These are phyloP conservation scores for Citrullus colocynthis DNA, from an alignment of 306 rosid species.

Conservation along the genomic window DNA sequence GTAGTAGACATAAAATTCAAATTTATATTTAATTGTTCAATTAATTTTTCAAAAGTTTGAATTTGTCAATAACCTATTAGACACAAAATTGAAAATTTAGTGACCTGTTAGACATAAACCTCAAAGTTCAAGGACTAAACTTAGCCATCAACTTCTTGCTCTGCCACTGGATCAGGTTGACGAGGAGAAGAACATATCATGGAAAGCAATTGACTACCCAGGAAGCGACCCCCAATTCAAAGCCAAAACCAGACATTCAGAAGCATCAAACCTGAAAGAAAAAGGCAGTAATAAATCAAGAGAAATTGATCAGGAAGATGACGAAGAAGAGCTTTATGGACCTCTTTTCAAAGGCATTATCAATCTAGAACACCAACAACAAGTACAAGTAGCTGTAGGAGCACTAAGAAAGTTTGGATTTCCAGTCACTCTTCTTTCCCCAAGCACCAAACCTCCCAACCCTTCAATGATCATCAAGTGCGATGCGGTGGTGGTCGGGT, in stretches of 20 bases:
- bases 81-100: too few relatives aligned
- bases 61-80: too few relatives aligned
- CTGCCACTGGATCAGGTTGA: constrained; percentile 28
- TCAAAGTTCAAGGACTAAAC: too few relatives aligned
- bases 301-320: background rate
- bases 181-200: constrained; percentile 37
- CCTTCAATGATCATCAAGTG: constrained; percentile 51
- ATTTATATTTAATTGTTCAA: too few relatives aligned
- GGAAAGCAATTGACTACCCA: constrained; percentile 66
- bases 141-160: background rate
- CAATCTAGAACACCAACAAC: constrained; percentile 26
- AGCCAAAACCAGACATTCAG: constrained; percentile 22
- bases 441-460: constrained; percentile 8
- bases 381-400: constrained; percentile 26
- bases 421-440: constrained; percentile 20
- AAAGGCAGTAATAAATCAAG: constrained; percentile 9
- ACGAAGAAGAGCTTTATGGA: constrained; percentile 31
- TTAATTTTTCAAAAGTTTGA: too few relatives aligned
- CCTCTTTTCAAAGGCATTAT: constrained; percentile 55
- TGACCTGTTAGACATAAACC: too few relatives aligned
- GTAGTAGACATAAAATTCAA: too few relatives aligned
- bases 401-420: constrained; percentile 32
- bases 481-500: constrained; percentile 68
- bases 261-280: constrained; percentile 13
- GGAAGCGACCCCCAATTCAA: constrained; percentile 63